Evolutionary conservation across 352 stramenopile genomes (phyloP).

Genomic region (Sclerospora graminicola): DNA sequence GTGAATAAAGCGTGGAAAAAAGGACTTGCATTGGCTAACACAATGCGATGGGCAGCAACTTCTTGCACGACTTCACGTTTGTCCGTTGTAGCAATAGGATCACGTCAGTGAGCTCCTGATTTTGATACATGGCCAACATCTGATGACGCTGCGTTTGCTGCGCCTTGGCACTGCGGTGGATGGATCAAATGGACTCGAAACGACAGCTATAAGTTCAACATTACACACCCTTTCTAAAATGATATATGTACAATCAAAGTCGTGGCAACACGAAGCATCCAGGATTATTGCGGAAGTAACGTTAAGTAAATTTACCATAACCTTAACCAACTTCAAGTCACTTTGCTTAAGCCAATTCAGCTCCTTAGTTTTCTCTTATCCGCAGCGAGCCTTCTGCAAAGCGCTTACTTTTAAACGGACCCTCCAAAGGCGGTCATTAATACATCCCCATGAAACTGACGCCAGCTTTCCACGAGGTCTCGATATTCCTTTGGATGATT

Average conservation of each 20-base stretch:
- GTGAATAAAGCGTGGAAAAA: slow-evolving; percentile 76
- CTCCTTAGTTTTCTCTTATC: too few relatives aligned
- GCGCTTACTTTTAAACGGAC: slow-evolving; percentile 37
- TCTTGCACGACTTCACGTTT: slow-evolving; percentile 3
- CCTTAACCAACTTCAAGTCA: too few relatives aligned
- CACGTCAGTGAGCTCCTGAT: slow-evolving; percentile 49
- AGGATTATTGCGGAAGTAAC: too few relatives aligned
- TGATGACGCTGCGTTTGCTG: slow-evolving; percentile 30
- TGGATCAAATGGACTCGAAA: background rate
- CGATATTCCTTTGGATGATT: slow-evolving; percentile 80
- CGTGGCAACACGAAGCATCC: too few relatives aligned
- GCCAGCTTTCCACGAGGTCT: slow-evolving; percentile 60
- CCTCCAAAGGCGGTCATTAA: slow-evolving; percentile 58
- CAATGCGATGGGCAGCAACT: slow-evolving; percentile 47
- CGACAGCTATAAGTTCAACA: background rate
- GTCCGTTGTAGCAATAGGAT: slow-evolving; percentile 34
- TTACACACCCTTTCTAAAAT: too few relatives aligned
- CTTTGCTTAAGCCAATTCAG: too few relatives aligned
- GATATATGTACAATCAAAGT: too few relatives aligned
- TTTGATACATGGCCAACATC: slow-evolving; percentile 38
- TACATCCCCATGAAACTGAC: slow-evolving; percentile 71
- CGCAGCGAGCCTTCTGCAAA: too few relatives aligned
- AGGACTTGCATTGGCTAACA: slow-evolving; percentile 48
- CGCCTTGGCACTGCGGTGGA: slow-evolving; percentile 5
- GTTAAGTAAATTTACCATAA: too few relatives aligned